Percentiles rank a stretch among this genome's conserved stretches.
Conservation (phyloP, 1,139 yeast genomes). For the Yamadazyma triangularis region DNA sequence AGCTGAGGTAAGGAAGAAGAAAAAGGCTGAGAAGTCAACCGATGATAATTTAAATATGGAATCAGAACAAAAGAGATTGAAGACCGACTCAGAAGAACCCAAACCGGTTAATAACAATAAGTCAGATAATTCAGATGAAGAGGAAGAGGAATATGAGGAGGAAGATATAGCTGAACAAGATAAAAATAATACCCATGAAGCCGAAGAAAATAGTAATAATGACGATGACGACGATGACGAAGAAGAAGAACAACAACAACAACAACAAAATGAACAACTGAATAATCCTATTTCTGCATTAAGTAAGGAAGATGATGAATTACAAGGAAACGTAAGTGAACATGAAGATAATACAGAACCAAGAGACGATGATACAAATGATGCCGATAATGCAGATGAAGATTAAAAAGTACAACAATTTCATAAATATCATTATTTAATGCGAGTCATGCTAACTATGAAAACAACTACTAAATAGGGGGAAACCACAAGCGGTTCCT, state of each 20-base stretch:
- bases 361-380: conserved; percentile 12
- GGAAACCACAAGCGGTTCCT: conserved; percentile 52
- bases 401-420: conserved; percentile 2
- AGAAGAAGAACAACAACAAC: conserved; percentile 5
- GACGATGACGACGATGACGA: conserved; percentile 6
- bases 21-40: conserved; percentile 15
- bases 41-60: conserved; percentile 4
- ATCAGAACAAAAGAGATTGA: conserved; percentile 11
- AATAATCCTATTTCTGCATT: conserved; percentile 6
- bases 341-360: conserved; percentile 9
- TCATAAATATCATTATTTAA: too few relatives aligned
- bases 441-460: conserved; percentile 1
- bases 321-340: conserved; percentile 8
- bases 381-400: conserved; percentile 6
- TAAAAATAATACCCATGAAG: conserved; percentile 7
- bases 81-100: conserved; percentile 13
- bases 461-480: conserved; percentile 30
- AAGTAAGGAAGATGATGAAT: conserved; percentile 11
- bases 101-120: background rate
- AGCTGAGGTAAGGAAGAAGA: conserved; percentile 36
- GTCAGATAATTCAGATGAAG: conserved; percentile 6
- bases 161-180: too few relatives aligned
- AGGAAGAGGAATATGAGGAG: conserved; percentile 10
- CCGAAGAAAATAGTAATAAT: conserved; percentile 7
- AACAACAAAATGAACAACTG: too few relatives aligned